These are phyloP conservation scores for Lactifluus echinatus DNA, from an alignment of 768 basidiomycete species.

Conservation along the genomic window DNA sequence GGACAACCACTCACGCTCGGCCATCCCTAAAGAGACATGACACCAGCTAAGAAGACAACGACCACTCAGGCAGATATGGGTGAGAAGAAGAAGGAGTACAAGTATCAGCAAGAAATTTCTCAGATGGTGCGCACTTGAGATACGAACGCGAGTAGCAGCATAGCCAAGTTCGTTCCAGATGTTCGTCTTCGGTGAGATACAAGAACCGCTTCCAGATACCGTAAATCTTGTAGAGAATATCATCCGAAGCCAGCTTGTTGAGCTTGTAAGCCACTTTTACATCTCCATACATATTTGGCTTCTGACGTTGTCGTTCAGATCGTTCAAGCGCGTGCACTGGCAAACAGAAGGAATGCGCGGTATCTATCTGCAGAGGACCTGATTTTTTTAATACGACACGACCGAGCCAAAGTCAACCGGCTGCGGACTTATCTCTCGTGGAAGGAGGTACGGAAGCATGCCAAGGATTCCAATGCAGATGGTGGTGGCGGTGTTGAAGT, in stretches of 20 bases:
- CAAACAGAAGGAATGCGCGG: constrained; percentile 74
- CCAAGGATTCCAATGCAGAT: constrained; percentile 82
- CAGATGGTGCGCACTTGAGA: constrained; percentile 63
- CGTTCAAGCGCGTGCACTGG: constrained; percentile 78
- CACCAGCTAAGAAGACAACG: constrained; percentile 18
- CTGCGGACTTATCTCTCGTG: constrained; percentile 89
- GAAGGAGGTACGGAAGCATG: constrained; percentile 95
- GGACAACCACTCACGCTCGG: neutral
- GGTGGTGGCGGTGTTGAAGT: constrained; percentile 75
- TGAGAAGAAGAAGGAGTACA: constrained; percentile 52
- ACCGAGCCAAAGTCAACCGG: constrained; percentile 88
- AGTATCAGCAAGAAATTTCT: constrained; percentile 85
- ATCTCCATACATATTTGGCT: neutral
- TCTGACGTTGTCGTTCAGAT: constrained; percentile 42
- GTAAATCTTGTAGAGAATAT: constrained; percentile 95
- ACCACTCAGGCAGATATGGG: neutral
- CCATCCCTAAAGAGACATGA: neutral
- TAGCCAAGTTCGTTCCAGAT: constrained; percentile 41
- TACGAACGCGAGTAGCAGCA: neutral
- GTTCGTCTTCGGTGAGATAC: constrained; percentile 96
- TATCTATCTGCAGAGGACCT: constrained; percentile 90
- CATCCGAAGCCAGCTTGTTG: constrained; percentile 81
- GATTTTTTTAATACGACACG: constrained; percentile 92
- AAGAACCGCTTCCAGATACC: constrained; percentile 80
- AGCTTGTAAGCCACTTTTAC: constrained; percentile 49